Conservation (phyloP, 805 yeast species). For the Metschnikowia sp. region DNA sequence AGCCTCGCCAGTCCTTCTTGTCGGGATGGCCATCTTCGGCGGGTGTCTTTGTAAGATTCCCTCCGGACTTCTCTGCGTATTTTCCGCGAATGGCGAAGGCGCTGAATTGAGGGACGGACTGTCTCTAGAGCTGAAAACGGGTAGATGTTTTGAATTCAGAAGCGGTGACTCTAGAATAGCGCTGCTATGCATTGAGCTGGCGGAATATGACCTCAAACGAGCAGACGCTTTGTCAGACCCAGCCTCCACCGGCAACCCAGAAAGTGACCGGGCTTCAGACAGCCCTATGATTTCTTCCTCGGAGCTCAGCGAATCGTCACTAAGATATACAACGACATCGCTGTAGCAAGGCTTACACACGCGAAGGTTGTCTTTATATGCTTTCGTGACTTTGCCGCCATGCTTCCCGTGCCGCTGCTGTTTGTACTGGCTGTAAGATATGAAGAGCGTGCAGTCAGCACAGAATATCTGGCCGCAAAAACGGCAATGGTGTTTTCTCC, state of each 20-base stretch:
- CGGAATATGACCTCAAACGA: conserved; percentile 28
- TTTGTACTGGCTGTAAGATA: conserved; percentile 53
- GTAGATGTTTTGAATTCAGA: conserved; percentile 11
- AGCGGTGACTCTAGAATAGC: conserved; percentile 15
- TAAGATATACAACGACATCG: conserved; percentile 63
- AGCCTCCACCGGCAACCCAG: too few relatives aligned
- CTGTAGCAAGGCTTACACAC: conserved; percentile 76
- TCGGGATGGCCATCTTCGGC: conserved; percentile 71
- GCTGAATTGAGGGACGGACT: neutral
- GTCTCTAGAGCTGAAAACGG: neutral
- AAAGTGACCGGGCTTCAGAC: neutral
- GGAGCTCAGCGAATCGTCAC: conserved; percentile 56
- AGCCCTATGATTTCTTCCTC: neutral
- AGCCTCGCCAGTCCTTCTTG: conserved; percentile 75
- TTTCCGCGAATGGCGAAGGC: conserved; percentile 3
- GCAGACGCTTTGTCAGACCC: neutral
- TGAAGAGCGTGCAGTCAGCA: conserved; percentile 69
- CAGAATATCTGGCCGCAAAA: conserved; percentile 96
- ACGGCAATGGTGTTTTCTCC: conserved; percentile 92
- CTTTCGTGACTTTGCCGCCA: conserved; percentile 16
- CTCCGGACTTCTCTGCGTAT: conserved; percentile 15
- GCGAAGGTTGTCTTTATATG: conserved; percentile 66
- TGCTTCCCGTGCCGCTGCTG: conserved; percentile 29
- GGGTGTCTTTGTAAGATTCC: conserved; percentile 22
- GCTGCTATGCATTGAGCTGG: conserved; percentile 24